Percentiles rank a stretch among this genome's conserved stretches.
Conservation (phyloP, 1,284 basidiomycete species). For the Tylopilus sp. region DNA sequence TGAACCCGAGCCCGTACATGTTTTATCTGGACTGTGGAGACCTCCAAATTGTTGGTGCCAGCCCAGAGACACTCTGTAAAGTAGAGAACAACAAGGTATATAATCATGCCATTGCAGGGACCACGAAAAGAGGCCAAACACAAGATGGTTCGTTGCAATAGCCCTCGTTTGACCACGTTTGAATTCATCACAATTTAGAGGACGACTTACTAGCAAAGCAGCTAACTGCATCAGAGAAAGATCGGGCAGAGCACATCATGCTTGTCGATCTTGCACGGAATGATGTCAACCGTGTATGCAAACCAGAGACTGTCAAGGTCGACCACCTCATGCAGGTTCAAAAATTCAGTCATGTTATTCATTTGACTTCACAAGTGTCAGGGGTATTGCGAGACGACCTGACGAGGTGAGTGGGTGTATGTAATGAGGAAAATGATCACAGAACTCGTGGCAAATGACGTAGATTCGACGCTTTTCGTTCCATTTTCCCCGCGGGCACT, state of each 20-base stretch:
- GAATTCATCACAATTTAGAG: constrained; percentile 51
- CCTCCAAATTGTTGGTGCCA: constrained; percentile 92
- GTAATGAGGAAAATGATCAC: neutral
- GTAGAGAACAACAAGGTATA: constrained; percentile 90
- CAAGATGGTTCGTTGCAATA: constrained; percentile 61
- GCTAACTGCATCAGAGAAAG: constrained; percentile 85
- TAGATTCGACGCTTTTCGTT: constrained; percentile 97
- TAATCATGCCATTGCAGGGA: constrained; percentile 98
- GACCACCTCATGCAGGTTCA: constrained; percentile 94
- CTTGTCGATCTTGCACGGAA: constrained; percentile 98
- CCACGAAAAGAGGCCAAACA: constrained; percentile 84
- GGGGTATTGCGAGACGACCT: constrained; percentile 81
- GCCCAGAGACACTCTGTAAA: constrained; percentile 97
- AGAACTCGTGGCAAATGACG: neutral
- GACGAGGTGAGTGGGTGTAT: constrained; percentile 55
- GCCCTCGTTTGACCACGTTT: constrained; percentile 3
- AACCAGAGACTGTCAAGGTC: constrained; percentile 92
- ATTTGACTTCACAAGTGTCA: constrained; percentile 94
- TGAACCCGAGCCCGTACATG: constrained; percentile 99
- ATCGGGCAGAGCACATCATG: constrained; percentile 99
- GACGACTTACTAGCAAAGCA: constrained; percentile 76
- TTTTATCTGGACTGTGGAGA: constrained; percentile 96
- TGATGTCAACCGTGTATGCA: constrained; percentile 97
- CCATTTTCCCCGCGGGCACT: constrained; percentile 98
- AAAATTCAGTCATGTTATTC: constrained; percentile 98